These are phyloP conservation scores for Plenodomus lindquistii DNA, from an alignment of 2,329 filamentous ascomycete species.

Conservation along the genomic window DNA sequence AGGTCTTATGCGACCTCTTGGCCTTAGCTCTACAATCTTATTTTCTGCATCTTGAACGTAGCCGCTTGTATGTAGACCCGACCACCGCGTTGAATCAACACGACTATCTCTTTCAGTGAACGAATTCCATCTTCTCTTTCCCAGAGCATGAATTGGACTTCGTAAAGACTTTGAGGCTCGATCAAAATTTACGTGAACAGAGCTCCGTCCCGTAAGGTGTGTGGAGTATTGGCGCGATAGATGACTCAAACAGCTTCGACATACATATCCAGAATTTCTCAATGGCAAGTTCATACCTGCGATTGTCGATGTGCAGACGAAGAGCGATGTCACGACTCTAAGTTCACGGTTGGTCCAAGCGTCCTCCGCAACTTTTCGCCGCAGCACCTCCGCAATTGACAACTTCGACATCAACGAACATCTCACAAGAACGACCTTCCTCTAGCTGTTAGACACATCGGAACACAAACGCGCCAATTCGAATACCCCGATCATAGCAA, in stretches of 20 bases:
- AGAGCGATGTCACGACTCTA: constrained; percentile 3
- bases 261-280: constrained; percentile 19
- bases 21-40: not conserved
- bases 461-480: no score
- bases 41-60: not conserved
- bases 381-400: constrained; percentile 1
- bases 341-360: constrained; percentile 27
- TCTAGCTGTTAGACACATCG: no score
- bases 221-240: constrained; percentile 5
- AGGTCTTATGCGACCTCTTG: constrained; percentile 6
- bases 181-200: not conserved
- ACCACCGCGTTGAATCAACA: no score
- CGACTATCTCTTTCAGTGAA: no score
- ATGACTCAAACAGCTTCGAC: constrained; percentile 19
- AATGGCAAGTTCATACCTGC: not conserved
- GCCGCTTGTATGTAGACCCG: not conserved
- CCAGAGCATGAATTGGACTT: not conserved
- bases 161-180: not conserved
- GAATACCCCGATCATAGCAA: no score
- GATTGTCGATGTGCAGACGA: not conserved
- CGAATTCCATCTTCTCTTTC: not conserved
- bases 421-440: not conserved
- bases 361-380: constrained; percentile 30
- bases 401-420: not conserved
- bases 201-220: not conserved